phyloP scores from a whole-genome alignment of 2,329 filamentous ascomycete species.

The Penicillium sp. region DNA sequence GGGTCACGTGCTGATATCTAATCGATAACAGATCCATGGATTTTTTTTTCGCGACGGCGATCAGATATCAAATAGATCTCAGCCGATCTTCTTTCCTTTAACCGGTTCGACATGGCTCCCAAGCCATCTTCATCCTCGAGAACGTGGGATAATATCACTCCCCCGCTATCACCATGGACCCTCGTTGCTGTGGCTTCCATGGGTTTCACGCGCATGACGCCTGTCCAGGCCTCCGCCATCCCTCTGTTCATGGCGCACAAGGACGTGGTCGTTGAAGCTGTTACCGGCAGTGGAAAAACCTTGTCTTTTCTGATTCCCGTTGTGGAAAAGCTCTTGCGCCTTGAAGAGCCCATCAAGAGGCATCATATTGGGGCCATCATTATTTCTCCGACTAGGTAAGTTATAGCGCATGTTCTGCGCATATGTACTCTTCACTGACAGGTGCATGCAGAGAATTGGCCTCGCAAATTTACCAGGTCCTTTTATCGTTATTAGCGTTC shows the following conservation, averaged over 20 bases:
- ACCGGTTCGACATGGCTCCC: slow-evolving; percentile 27
- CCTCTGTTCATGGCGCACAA: slow-evolving; percentile 86
- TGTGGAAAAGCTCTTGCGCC: slow-evolving; percentile 73
- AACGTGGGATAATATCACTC: slow-evolving; percentile 67
- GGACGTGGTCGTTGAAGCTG: slow-evolving; percentile 88
- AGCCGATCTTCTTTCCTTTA: not conserved
- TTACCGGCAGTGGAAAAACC: slow-evolving; percentile 89
- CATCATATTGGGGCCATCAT: slow-evolving; percentile 89
- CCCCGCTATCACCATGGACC: slow-evolving; percentile 75
- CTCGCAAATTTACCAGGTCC: slow-evolving; percentile 80
- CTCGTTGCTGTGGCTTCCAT: slow-evolving; percentile 78
- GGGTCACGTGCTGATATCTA: slow-evolving; percentile 34
- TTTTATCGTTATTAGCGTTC: slow-evolving; percentile 74
- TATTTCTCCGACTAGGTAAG: slow-evolving; percentile 73
- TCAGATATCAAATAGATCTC: slow-evolving; percentile 5
- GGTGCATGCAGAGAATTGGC: slow-evolving; percentile 68
- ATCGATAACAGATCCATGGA: slow-evolving; percentile 30
- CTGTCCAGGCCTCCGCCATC: slow-evolving; percentile 89
- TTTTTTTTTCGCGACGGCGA: slow-evolving; percentile 20
- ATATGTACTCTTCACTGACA: not conserved
- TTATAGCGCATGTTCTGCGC: not conserved
- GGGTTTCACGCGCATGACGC: slow-evolving; percentile 85
- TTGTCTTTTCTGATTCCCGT: slow-evolving; percentile 80
- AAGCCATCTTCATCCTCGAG: slow-evolving; percentile 51
- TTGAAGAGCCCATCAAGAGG: slow-evolving; percentile 79